Base-by-base conservation (phyloP, 345 rosid genomes). In the Gossypium ekmanianum region DNA sequence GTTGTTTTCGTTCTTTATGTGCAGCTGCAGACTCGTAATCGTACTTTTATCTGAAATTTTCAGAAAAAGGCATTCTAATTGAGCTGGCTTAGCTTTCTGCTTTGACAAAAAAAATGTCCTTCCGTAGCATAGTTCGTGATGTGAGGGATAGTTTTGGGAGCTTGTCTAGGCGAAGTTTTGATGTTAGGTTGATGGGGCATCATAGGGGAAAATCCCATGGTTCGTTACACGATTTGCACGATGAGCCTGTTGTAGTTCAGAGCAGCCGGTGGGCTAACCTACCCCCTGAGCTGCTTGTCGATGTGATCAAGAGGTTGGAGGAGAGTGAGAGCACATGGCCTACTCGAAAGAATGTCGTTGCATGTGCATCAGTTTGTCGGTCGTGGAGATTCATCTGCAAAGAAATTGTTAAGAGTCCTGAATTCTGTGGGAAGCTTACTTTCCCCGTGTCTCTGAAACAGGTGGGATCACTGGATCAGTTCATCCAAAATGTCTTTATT, bases 321-420 rank as follows among this genome's bases (percentile, higher is more conserved):
- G 91, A 85, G 79, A 89, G 87, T 61, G 93, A 89, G 79, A 83
- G 82, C 79, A 84, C 83, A 9, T 89, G 91, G 93, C 93, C 93
- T 73, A 79, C 88, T 55, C 82, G 92, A 43, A 84, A 78, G 79
- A 75, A 85, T 78, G 88, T 89, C 0, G 89, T 89, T 47, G 87
- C 90, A 13, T 89, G 93, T 77, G 86, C 93, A 75, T 87, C 91
- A 16, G 93, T 89, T 71, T 89, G 93, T 71, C 83, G 84, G 13
- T 83, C 93, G 14, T 89, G 91, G 93, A 83, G 93, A 81, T 81
- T 63, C 74, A 85, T 87, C 86, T 89, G 93, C 78, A 87, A 87
- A 83, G 93, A 89, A 71, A 80, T 89, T 58, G 91, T 89, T 66
- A 69, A 73, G 63, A 78, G 83, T 79, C 93, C 93, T 73, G 93